Percentiles rank a stretch among this genome's conserved stretches.
Conservation (phyloP, 1,284 basidiomycete genomes). For the Porodaedalea pini region DNA sequence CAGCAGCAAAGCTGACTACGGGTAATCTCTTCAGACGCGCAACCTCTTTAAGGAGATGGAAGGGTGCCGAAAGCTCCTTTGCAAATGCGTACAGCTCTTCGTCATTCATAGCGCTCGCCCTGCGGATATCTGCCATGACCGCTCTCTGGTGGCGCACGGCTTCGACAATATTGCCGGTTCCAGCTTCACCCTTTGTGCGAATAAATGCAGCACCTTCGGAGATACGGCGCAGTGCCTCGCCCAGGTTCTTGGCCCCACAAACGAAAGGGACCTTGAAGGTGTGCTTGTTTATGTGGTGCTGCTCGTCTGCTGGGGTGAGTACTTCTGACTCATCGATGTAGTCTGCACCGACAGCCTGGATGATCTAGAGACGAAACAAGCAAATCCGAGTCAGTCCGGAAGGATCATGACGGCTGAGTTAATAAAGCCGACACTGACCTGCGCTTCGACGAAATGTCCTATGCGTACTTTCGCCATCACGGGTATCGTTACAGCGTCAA, state of each 20-base stretch:
- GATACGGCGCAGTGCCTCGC: conserved; percentile 94
- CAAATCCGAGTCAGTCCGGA: not conserved
- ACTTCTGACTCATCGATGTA: conserved; percentile 99
- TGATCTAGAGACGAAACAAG: conserved; percentile 57
- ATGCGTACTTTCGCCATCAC: conserved; percentile 95
- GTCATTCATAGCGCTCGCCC: conserved; percentile 84
- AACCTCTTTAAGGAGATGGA: conserved; percentile 95
- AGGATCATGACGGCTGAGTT: not conserved
- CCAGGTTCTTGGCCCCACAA: conserved; percentile 76
- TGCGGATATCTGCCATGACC: conserved; percentile 82
- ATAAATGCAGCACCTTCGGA: conserved; percentile 97
- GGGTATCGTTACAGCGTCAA: conserved; percentile 87
- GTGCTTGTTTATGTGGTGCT: conserved; percentile 85
- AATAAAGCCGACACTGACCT: conserved; percentile 45
- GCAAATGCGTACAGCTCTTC: conserved; percentile 95
- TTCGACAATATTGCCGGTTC: conserved; percentile 97
- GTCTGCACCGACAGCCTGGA: conserved; percentile 93
- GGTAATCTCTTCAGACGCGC: conserved; percentile 91
- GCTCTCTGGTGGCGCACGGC: conserved; percentile 91
- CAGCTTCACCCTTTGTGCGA: conserved; percentile 96
- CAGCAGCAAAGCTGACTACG: conserved; percentile 94
- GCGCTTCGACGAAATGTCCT: conserved; percentile 95
- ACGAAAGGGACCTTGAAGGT: conserved; percentile 87
- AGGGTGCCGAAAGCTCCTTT: conserved; percentile 94
- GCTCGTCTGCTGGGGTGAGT: conserved; percentile 91